These are phyloP conservation scores for Graphilbum fragrans DNA, from an alignment of 2,329 filamentous ascomycete species.

Conservation along the genomic window DNA sequence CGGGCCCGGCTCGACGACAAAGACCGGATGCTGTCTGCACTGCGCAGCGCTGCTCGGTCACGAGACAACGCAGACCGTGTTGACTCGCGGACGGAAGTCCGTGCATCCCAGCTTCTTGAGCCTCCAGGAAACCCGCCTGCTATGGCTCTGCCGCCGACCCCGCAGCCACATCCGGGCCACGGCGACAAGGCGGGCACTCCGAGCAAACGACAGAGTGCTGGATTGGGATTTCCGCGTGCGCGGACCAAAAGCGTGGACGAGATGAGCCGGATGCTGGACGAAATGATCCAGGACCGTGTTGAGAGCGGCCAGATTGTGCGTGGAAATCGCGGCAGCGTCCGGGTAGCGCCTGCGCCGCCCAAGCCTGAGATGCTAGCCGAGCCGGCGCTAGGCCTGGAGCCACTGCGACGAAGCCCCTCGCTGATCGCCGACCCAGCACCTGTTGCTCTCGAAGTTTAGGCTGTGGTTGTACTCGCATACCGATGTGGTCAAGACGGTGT, in stretches of 20 bases:
- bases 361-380: constrained; percentile 18
- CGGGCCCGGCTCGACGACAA: constrained; percentile 85
- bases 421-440: constrained; percentile 12
- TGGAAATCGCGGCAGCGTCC: constrained; percentile 53
- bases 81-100: constrained; percentile 19
- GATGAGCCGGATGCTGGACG: constrained; percentile 85
- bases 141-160: constrained; percentile 12
- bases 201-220: constrained; percentile 4
- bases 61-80: constrained; percentile 63
- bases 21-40: constrained; percentile 79
- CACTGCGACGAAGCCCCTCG: constrained; percentile 15
- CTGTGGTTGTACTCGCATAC: too few relatives aligned
- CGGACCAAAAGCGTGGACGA: constrained; percentile 68
- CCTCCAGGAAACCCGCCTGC: constrained; percentile 15
- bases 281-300: constrained; percentile 88
- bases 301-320: constrained; percentile 63
- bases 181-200: constrained; percentile 2
- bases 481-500: too few relatives aligned
- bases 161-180: constrained; percentile 2
- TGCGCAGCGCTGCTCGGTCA: constrained; percentile 75
- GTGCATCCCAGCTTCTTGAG: constrained; percentile 20
- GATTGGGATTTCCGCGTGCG: constrained; percentile 25
- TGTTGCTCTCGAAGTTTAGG: constrained; percentile 16
- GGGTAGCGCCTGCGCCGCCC: constrained; percentile 33
- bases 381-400: constrained; percentile 6